These are phyloP conservation scores for Heritiera fomes DNA, from an alignment of 345 rosid genomes.

Conservation along the genomic window DNA sequence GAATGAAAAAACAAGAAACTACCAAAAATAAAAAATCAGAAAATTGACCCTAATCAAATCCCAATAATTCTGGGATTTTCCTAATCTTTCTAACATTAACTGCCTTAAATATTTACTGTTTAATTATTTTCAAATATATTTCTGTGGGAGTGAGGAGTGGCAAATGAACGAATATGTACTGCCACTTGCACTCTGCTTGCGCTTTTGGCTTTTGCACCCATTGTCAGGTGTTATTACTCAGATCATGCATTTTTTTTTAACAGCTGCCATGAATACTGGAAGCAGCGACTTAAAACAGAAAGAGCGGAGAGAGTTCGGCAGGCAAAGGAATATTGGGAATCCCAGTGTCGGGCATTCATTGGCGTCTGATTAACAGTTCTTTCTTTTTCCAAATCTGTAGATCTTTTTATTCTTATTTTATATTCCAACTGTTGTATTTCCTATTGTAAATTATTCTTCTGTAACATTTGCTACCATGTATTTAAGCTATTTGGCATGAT, in stretches of 20 bases:
- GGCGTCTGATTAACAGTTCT: slow-evolving; percentile 40
- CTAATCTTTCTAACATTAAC: too few species aligned
- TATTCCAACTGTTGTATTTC: not conserved
- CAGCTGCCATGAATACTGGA: slow-evolving; percentile 82
- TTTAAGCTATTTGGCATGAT: not conserved
- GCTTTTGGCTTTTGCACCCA: not conserved
- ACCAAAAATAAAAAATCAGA: too few species aligned
- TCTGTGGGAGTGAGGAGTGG: not conserved
- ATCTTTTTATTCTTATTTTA: not conserved
- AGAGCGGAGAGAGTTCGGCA: slow-evolving; percentile 67
- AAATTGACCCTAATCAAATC: too few species aligned
- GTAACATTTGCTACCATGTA: not conserved
- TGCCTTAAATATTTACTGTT: not conserved
- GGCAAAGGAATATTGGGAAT: slow-evolving; percentile 86
- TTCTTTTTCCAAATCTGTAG: not conserved
- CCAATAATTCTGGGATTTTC: too few species aligned
- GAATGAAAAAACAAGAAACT: too few species aligned
- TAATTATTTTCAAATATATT: not conserved
- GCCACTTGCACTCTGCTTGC: not conserved
- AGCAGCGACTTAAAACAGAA: slow-evolving; percentile 62
- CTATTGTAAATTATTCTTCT: not conserved
- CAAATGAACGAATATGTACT: not conserved
- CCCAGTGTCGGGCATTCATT: slow-evolving; percentile 63
- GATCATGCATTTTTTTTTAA: not conserved
- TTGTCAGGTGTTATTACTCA: slow-evolving; percentile 9